phyloP scores from a whole-genome alignment of 805 yeast genomes.

The Trichomonascus vanleenenianus region DNA sequence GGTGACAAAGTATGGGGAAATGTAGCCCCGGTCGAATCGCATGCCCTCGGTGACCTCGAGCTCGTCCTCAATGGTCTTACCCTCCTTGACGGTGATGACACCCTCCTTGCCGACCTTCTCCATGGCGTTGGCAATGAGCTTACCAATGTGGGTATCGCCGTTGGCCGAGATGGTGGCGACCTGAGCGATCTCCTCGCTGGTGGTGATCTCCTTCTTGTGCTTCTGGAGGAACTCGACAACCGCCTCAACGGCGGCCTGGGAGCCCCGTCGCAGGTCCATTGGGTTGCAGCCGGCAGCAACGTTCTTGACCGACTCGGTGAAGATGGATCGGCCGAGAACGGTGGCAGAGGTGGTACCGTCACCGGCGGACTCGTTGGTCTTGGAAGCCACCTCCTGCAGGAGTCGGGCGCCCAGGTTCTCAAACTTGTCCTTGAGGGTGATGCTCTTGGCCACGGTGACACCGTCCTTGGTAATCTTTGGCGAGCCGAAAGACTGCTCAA shows the following conservation, averaged over 20 bases:
- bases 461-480: slow-evolving; percentile 99
- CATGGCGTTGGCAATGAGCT: slow-evolving; percentile 88
- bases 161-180: slow-evolving; percentile 97
- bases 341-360: slow-evolving; percentile 99
- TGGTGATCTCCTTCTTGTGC: slow-evolving; percentile 88
- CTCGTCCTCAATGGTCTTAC: slow-evolving; percentile 93
- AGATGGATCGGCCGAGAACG: slow-evolving; percentile 89
- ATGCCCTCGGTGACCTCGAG: slow-evolving; percentile 97
- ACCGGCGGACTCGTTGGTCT: slow-evolving; percentile 96
- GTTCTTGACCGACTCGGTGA: slow-evolving; percentile 90
- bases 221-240: slow-evolving; percentile 76
- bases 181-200: slow-evolving; percentile 92
- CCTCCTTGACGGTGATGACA: slow-evolving; percentile 95
- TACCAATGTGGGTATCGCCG: slow-evolving; percentile 90
- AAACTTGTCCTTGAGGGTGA: slow-evolving; percentile 77
- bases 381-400: slow-evolving; percentile 92
- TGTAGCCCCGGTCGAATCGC: slow-evolving; percentile 96
- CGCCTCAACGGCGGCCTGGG: slow-evolving; percentile 93
- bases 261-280: slow-evolving; percentile 95
- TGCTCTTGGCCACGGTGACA: slow-evolving; percentile 89
- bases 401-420: slow-evolving; percentile 96
- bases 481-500: slow-evolving; percentile 93
- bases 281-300: slow-evolving; percentile 99
- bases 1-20: slow-evolving; percentile 94
- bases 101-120: slow-evolving; percentile 99